These are phyloP conservation scores for Urochloa ruziziensis DNA, from an alignment of 176 grass and related monocot genomes.

Conservation along the genomic window DNA sequence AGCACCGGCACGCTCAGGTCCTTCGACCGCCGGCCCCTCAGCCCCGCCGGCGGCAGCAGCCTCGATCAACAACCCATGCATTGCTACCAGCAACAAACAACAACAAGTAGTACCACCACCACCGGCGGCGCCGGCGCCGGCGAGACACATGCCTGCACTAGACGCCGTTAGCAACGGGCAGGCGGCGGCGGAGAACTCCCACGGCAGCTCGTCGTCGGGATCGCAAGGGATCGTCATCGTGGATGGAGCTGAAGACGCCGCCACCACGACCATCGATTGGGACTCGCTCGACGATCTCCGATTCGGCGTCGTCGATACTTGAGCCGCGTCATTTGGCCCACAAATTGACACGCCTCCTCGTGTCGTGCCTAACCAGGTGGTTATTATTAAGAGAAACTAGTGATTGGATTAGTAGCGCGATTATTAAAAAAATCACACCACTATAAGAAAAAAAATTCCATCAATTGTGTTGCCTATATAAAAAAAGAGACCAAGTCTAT, in stretches of 20 bases:
- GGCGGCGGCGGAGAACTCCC: background rate
- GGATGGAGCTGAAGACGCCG: background rate
- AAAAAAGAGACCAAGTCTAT: too few relatives aligned
- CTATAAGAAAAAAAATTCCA: too few relatives aligned
- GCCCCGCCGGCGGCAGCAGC: background rate
- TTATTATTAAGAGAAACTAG: background rate
- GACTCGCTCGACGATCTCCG: background rate
- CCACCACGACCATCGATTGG: constrained; percentile 6
- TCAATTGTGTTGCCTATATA: too few relatives aligned
- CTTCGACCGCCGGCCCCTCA: constrained; percentile 67
- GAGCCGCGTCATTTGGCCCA: background rate
- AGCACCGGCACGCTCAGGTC: constrained; percentile 51
- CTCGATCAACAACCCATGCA: background rate
- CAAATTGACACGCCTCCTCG: background rate
- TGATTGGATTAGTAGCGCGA: background rate
- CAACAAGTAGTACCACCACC: background rate
- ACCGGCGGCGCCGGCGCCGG: too few relatives aligned
- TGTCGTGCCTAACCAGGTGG: background rate
- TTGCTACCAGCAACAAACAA: background rate
- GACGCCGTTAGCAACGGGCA: background rate
- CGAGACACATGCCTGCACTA: background rate
- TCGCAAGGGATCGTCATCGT: background rate
- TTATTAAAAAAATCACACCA: too few relatives aligned
- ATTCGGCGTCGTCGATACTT: background rate
- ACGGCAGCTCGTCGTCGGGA: background rate